Evolutionary conservation across 345 rosid species (phyloP).

Genomic region (Lepidium sativum): DNA sequence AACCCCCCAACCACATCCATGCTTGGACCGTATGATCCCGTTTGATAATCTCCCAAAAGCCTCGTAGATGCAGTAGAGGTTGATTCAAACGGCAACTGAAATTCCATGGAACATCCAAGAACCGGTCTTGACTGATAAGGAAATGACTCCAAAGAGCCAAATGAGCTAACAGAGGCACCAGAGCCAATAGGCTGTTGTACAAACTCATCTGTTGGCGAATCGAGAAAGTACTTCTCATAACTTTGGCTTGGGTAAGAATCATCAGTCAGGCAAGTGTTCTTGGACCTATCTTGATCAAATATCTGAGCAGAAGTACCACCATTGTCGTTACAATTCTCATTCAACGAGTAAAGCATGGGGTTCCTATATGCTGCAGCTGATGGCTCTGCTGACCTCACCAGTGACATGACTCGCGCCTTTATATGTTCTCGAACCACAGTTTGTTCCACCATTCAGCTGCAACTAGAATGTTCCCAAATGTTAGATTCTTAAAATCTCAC

Average conservation of each 20-base stretch:
- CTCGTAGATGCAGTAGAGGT: constrained; percentile 25
- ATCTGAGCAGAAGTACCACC: constrained; percentile 38
- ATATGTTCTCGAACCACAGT: constrained; percentile 17
- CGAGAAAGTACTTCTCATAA: constrained; percentile 75
- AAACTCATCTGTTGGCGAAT: constrained; percentile 59
- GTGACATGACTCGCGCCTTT: constrained; percentile 41
- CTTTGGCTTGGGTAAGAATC: constrained; percentile 60
- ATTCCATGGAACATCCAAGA: constrained; percentile 38
- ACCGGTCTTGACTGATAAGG: constrained; percentile 42
- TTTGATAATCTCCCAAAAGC: constrained; percentile 26
- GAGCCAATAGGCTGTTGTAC: constrained; percentile 43
- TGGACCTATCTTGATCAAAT: constrained; percentile 46
- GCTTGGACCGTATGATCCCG: constrained; percentile 40
- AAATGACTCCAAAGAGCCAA: constrained; percentile 31
- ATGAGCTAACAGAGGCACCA: constrained; percentile 45
- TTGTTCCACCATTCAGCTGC: constrained; percentile 21
- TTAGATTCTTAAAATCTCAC: not conserved
- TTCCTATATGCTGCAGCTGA: constrained; percentile 44
- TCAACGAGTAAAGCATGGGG: constrained; percentile 45
- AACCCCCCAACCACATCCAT: constrained; percentile 46
- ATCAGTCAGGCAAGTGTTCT: constrained; percentile 42
- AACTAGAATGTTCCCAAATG: not conserved
- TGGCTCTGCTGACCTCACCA: constrained; percentile 58
- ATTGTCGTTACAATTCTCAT: constrained; percentile 34
- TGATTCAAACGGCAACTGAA: constrained; percentile 31